Evolutionary conservation across 495 filamentous ascomycete genomes (phyloP).

Genomic region (Penicillium turbatum): DNA sequence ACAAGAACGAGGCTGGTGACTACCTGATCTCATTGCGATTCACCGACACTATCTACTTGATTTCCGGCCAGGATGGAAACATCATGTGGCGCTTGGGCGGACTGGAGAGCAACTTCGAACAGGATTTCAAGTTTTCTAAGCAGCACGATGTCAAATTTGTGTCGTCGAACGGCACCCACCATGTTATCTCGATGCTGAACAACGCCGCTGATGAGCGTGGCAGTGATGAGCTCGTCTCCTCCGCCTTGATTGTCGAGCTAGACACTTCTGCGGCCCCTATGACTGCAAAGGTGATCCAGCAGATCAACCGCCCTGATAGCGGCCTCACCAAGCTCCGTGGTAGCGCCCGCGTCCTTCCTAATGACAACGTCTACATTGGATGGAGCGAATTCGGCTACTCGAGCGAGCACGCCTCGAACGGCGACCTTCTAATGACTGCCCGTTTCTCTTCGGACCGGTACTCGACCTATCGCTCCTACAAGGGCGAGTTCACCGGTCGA

Average conservation of each 20-base stretch:
- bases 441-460: constrained; percentile 34
- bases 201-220: constrained; percentile 47
- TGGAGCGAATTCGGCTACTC: constrained; percentile 56
- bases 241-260: constrained; percentile 52
- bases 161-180: constrained; percentile 45
- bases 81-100: constrained; percentile 59
- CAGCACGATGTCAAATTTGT: constrained; percentile 59
- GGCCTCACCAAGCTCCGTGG: constrained; percentile 57
- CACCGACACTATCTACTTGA: constrained; percentile 52
- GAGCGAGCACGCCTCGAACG: constrained; percentile 53
- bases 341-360: constrained; percentile 51
- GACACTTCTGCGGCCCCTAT: constrained; percentile 40
- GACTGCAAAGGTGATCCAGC: constrained; percentile 41
- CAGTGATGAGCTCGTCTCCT: constrained; percentile 39
- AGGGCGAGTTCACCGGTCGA: constrained; percentile 35
- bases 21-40: constrained; percentile 57
- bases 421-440: constrained; percentile 47
- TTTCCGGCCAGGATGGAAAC: constrained; percentile 52
- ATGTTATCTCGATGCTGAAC: constrained; percentile 52
- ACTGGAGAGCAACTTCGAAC: constrained; percentile 37
- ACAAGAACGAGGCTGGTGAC: constrained; percentile 46
- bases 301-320: constrained; percentile 44
- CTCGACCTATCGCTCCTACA: constrained; percentile 43
- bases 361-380: constrained; percentile 52
- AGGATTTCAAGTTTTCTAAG: constrained; percentile 52